phyloP scores from a whole-genome alignment of 208 protist genomes.

The Trypanosomatidae sp. region DNA sequence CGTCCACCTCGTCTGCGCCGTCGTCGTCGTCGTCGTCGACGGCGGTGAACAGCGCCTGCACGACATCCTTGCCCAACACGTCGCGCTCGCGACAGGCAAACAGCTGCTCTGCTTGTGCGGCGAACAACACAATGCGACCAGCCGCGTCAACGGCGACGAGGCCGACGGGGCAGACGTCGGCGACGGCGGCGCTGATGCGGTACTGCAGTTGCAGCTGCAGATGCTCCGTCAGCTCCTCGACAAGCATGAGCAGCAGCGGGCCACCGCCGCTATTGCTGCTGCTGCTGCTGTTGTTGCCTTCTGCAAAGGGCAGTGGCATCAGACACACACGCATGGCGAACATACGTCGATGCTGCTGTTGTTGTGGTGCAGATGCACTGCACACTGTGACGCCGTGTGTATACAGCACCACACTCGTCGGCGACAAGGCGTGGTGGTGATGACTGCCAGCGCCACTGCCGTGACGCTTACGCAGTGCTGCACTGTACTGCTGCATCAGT shows the following conservation, averaged over 20 bases:
- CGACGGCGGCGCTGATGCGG: background rate
- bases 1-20: no score
- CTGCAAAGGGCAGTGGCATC: no score
- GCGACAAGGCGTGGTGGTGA: background rate
- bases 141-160: background rate
- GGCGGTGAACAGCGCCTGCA: background rate
- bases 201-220: background rate
- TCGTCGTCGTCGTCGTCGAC: no score
- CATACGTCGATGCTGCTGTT: background rate
- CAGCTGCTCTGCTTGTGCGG: background rate
- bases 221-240: background rate
- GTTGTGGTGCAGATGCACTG: background rate
- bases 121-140: background rate
- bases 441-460: background rate
- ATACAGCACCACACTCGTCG: background rate
- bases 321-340: background rate
- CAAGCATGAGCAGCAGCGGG: background rate
- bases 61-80: background rate
- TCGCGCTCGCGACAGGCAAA: background rate
- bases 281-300: no score
- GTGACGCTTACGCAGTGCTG: background rate
- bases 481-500: background rate
- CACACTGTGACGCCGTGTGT: background rate
- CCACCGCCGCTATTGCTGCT: no score
- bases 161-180: background rate